Conservation (phyloP, 2,329 filamentous ascomycete species). For the Alternaria burnsii region DNA sequence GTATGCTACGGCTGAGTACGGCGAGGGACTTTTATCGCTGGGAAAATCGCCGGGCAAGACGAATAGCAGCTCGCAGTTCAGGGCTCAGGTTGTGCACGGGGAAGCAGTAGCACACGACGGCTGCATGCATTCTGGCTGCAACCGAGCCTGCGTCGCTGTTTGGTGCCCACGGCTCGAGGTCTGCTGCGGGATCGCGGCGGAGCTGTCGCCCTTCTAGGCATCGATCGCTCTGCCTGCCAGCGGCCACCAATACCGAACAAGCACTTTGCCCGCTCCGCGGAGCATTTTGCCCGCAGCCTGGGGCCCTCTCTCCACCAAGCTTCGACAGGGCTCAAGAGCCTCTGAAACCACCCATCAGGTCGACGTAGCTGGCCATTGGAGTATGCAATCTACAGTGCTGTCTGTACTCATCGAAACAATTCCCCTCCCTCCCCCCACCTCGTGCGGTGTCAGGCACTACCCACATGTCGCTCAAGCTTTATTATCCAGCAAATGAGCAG, state of each 20-base stretch:
- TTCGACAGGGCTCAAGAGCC: background rate
- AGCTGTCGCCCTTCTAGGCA: background rate
- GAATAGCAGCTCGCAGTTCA: slow-evolving; percentile 11
- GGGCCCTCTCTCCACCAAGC: slow-evolving; percentile 6
- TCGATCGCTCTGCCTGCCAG: slow-evolving; percentile 5
- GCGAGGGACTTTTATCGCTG: slow-evolving; percentile 10
- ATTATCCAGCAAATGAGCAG: slow-evolving; percentile 22
- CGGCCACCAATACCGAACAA: slow-evolving; percentile 20
- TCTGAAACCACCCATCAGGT: slow-evolving; percentile 4
- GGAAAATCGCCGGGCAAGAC: slow-evolving; percentile 9
- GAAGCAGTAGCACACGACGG: slow-evolving; percentile 14
- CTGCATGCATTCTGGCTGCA: slow-evolving; percentile 27
- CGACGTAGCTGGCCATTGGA: background rate
- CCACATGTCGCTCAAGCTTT: background rate
- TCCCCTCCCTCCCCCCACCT: background rate
- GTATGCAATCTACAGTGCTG: background rate
- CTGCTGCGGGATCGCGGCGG: slow-evolving; percentile 14
- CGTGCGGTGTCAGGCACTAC: slow-evolving; percentile 1
- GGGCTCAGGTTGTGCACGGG: slow-evolving; percentile 16
- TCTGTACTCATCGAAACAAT: background rate
- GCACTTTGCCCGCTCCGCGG: slow-evolving; percentile 17
- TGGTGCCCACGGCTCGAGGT: slow-evolving; percentile 20
- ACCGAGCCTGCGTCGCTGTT: slow-evolving; percentile 16
- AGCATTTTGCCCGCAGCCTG: slow-evolving; percentile 7
- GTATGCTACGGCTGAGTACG: slow-evolving; percentile 16